These are phyloP conservation scores for Pyronema omphalodes DNA, from an alignment of 495 filamentous ascomycete species.

Conservation along the genomic window DNA sequence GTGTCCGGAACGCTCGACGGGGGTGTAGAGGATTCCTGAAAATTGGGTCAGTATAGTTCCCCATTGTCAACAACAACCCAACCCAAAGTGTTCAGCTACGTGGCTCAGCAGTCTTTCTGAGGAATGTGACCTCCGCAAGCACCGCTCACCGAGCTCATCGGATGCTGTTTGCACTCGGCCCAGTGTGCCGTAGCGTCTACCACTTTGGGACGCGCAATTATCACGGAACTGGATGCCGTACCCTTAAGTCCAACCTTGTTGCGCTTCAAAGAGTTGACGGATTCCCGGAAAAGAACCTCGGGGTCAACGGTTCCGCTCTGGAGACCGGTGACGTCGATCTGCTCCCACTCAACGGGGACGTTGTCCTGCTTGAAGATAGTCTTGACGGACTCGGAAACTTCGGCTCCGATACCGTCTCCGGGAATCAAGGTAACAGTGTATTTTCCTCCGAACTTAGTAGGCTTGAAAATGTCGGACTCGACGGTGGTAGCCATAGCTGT, in stretches of 20 bases:
- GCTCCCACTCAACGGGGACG: constrained; percentile 96
- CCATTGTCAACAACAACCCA: not conserved
- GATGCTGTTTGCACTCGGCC: too few species aligned
- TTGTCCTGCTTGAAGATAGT: constrained; percentile 99
- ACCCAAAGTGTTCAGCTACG: not conserved
- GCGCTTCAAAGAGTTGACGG: constrained; percentile 81
- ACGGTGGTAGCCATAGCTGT: constrained; percentile 23
- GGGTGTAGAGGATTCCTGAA: constrained; percentile 77
- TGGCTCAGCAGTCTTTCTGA: not conserved
- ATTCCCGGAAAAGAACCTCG: constrained; percentile 85
- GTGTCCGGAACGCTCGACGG: constrained; percentile 90
- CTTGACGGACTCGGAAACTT: constrained; percentile 95
- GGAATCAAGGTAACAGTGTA: constrained; percentile 98
- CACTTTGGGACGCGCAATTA: not conserved
- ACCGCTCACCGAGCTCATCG: too few species aligned
- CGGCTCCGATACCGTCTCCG: constrained; percentile 92
- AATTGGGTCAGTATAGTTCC: not conserved
- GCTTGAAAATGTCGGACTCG: constrained; percentile 29
- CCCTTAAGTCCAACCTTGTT: constrained; percentile 98
- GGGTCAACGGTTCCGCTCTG: constrained; percentile 73
- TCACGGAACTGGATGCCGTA: constrained; percentile 10
- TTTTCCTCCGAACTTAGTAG: constrained; percentile 97
- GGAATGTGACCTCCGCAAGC: too few species aligned
- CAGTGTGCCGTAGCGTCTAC: too few species aligned
- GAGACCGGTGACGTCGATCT: constrained; percentile 87